Evolutionary conservation across 2,329 filamentous ascomycete genomes (phyloP).

Genomic region (Cryphonectria parasitica): DNA sequence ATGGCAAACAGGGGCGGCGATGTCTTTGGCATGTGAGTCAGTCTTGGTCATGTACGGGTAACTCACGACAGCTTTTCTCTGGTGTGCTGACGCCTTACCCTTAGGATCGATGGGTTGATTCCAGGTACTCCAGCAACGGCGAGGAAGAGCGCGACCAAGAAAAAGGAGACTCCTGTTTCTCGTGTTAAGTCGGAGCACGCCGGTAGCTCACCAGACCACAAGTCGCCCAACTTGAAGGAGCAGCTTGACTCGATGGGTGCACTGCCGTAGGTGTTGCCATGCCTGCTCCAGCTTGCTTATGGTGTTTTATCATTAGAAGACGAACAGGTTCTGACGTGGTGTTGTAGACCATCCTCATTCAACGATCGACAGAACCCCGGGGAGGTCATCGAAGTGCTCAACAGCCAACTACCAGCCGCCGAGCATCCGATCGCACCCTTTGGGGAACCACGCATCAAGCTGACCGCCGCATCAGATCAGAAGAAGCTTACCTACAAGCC

Average conservation of each 20-base stretch:
- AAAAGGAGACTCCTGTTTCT: conserved; percentile 51
- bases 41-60: not conserved
- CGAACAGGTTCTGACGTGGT: not conserved
- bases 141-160: conserved; percentile 45
- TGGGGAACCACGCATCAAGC: conserved; percentile 76
- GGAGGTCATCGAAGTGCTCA: conserved; percentile 81
- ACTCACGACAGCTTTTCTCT: not conserved
- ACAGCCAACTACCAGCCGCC: conserved; percentile 69
- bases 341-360: conserved; percentile 64
- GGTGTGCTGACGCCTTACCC: conserved; percentile 32
- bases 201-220: conserved; percentile 50
- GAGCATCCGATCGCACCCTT: conserved; percentile 74
- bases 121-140: conserved; percentile 63
- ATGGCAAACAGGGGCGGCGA: conserved; percentile 62
- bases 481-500: conserved; percentile 92
- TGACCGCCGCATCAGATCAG: conserved; percentile 84
- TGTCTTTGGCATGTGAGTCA: conserved; percentile 78
- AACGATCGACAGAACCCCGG: conserved; percentile 77
- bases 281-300: not conserved
- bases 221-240: conserved; percentile 46
- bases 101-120: conserved; percentile 68
- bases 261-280: conserved; percentile 41
- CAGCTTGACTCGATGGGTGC: conserved; percentile 45
- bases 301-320: not conserved
- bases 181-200: conserved; percentile 49